Conservation (phyloP, 2,329 filamentous ascomycete genomes). For the Colletotrichum chrysophilum region DNA sequence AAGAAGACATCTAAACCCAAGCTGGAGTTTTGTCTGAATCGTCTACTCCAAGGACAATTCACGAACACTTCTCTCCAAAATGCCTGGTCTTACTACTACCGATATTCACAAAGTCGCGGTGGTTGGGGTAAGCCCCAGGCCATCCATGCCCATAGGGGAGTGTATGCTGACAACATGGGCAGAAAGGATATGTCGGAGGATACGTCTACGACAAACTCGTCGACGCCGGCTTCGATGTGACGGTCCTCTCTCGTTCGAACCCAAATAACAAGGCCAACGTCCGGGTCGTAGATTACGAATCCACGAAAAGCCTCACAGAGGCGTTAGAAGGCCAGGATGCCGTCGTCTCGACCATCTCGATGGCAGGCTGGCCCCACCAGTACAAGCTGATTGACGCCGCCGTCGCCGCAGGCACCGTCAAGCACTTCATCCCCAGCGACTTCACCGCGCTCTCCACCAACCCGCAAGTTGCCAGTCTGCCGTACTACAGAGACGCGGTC, state of each 20-base stretch:
- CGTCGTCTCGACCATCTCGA: constrained; percentile 51
- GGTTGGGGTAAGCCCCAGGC: neutral
- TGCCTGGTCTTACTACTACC: neutral
- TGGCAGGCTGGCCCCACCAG: constrained; percentile 47
- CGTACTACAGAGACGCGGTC: constrained; percentile 19
- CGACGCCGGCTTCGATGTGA: constrained; percentile 34
- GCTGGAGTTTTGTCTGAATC: neutral
- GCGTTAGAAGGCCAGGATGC: constrained; percentile 63
- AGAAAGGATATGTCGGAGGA: constrained; percentile 6
- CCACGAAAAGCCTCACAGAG: constrained; percentile 48
- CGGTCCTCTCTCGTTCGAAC: constrained; percentile 43
- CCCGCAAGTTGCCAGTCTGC: constrained; percentile 16
- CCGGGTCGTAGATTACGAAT: constrained; percentile 38
- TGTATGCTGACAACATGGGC: neutral
- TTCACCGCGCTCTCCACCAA: constrained; percentile 36
- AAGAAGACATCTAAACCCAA: fast-evolving
- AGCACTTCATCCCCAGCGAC: constrained; percentile 59
- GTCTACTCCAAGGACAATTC: neutral
- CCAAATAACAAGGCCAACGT: constrained; percentile 34
- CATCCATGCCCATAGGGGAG: too few relatives aligned
- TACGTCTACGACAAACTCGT: neutral
- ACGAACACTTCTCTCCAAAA: neutral
- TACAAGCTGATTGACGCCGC: constrained; percentile 56
- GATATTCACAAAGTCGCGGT: neutral
- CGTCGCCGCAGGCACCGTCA: constrained; percentile 53